phyloP scores from a whole-genome alignment of 495 filamentous ascomycete genomes.

The Aspergillus ostianus region DNA sequence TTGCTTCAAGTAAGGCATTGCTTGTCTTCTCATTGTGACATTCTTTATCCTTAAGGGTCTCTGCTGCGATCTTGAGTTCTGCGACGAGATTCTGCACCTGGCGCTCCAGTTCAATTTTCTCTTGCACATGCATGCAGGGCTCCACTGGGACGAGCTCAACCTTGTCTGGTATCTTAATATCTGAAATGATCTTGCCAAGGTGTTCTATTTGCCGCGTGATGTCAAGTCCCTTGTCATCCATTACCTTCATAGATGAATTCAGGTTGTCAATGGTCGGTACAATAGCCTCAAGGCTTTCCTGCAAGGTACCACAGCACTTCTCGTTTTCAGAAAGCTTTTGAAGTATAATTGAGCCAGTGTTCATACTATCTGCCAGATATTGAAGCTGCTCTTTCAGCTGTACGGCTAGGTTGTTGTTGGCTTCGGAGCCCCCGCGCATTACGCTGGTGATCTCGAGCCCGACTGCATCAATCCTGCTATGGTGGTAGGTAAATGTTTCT shows the following conservation, averaged over 20 bases:
- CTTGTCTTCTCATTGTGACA: conserved; percentile 18
- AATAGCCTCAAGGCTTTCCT: conserved; percentile 19
- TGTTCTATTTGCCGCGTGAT: conserved; percentile 23
- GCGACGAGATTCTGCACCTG: conserved; percentile 20
- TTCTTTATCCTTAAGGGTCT: conserved; percentile 18
- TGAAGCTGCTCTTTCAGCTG: conserved; percentile 24
- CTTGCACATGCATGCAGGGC: conserved; percentile 13
- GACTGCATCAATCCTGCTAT: conserved; percentile 22
- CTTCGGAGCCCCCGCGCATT: conserved; percentile 16
- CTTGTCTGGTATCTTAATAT: conserved; percentile 19
- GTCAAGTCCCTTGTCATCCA: conserved; percentile 16
- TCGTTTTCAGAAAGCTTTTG: conserved; percentile 24
- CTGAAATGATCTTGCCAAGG: conserved; percentile 22
- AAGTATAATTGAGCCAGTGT: conserved; percentile 21
- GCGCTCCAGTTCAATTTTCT: conserved; percentile 28
- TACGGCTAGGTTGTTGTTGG: conserved; percentile 15
- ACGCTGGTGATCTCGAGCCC: conserved; percentile 16
- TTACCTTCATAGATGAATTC: conserved; percentile 14
- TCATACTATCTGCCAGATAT: conserved; percentile 19
- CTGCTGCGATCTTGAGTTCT: conserved; percentile 16
- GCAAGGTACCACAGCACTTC: conserved; percentile 13
- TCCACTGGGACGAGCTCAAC: conserved; percentile 7
- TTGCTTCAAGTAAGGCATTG: conserved; percentile 19
- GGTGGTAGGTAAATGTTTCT: not conserved
- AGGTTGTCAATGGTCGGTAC: conserved; percentile 23